phyloP scores from a whole-genome alignment of 441 rosid species.

The Gossypium davidsonii region DNA sequence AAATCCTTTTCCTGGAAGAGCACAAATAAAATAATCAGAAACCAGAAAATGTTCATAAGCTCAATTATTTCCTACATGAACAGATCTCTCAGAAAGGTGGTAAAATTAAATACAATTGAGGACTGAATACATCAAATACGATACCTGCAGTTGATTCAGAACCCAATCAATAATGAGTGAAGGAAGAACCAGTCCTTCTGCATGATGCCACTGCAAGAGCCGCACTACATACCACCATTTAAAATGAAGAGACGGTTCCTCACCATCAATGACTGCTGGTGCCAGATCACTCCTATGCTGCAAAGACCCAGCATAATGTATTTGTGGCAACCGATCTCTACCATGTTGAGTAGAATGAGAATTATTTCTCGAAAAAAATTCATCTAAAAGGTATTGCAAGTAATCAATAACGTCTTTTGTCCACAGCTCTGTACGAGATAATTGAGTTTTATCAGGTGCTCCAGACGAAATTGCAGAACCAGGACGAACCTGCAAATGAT shows the following conservation, averaged over 20 bases:
- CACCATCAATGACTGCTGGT: conserved; percentile 49
- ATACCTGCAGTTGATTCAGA: conserved; percentile 83
- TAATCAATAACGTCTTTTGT: conserved; percentile 93
- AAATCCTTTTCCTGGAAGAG: conserved; percentile 70
- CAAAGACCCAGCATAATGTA: conserved; percentile 59
- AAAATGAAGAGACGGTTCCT: conserved; percentile 78
- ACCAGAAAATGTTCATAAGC: conserved; percentile 17
- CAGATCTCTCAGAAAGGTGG: not conserved
- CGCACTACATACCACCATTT: conserved; percentile 97
- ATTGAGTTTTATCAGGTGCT: conserved; percentile 61
- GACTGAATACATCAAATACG: not conserved
- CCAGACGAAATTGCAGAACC: conserved; percentile 59
- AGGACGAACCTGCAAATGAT: conserved; percentile 64
- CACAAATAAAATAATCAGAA: conserved; percentile 23
- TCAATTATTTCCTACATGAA: not conserved
- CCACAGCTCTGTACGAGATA: conserved; percentile 85
- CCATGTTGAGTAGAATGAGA: conserved; percentile 52
- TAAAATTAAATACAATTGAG: not conserved
- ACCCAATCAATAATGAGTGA: conserved; percentile 93
- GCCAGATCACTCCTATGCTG: conserved; percentile 53
- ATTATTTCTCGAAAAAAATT: conserved; percentile 54
- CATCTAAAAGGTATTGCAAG: conserved; percentile 81
- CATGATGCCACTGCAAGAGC: conserved; percentile 87
- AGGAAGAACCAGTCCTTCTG: conserved; percentile 89
- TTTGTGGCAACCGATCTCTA: conserved; percentile 68